Evolutionary conservation across 306 rosid species (phyloP).

Genomic region (Lagenaria siceraria): DNA sequence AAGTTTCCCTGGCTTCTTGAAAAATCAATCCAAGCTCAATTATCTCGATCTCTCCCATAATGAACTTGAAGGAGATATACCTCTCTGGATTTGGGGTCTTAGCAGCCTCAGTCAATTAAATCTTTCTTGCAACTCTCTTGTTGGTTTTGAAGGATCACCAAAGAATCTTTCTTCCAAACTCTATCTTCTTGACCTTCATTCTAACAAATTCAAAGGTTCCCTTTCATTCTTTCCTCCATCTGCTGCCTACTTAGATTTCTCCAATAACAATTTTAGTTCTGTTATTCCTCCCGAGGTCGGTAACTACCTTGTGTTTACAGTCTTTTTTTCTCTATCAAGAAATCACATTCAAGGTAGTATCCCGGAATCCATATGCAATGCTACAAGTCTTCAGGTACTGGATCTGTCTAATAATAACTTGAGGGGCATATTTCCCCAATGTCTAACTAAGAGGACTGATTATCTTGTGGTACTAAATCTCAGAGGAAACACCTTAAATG

Average conservation of each 20-base stretch:
- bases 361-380: constrained; percentile 27
- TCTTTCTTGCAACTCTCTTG: constrained; percentile 6
- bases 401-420: constrained; percentile 21
- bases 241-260: constrained; percentile 12
- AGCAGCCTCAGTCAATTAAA: rapidly evolving
- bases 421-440: constrained; percentile 2
- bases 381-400: constrained; percentile 11
- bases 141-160: not conserved
- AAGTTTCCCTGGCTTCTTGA: constrained; percentile 22
- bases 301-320: rapidly evolving
- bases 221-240: not conserved
- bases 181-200: constrained; percentile 19
- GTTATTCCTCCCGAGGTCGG: not conserved
- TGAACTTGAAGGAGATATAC: constrained; percentile 23
- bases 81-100: constrained; percentile 40
- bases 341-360: not conserved
- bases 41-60: constrained; percentile 36
- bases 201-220: constrained; percentile 17
- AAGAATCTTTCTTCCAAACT: not conserved
- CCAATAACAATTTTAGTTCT: constrained; percentile 16
- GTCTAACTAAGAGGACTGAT: not conserved
- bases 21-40: not conserved
- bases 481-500: not conserved
- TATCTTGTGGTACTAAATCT: constrained; percentile 18
- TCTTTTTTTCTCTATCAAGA: constrained; percentile 21